Base-by-base conservation (phyloP, 257 asterid genomes). In the Solanum bulbocastanum region DNA sequence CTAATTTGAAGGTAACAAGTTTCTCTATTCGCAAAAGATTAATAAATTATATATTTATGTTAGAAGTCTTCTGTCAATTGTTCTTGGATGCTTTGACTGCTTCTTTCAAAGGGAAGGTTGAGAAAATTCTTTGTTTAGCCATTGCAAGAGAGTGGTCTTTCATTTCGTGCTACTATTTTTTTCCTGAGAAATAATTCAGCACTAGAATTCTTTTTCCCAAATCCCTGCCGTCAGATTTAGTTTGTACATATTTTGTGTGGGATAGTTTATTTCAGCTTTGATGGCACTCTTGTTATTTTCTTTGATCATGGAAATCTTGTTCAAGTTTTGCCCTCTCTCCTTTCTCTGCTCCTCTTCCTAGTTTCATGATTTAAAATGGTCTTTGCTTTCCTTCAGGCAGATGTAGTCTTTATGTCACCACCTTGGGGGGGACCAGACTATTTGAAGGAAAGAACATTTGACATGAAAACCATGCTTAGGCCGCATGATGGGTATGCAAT, bases 351-450 rank as follows among this genome's bases (percentile, higher is more conserved):
- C 52, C 40, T 35, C 65, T 25, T 15, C 37, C 65, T 79, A 44
- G 40, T 76, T 30, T 62, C 12, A 58, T 5, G 36, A 75, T 60
- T 84, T 62, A 49, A 72, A 79, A 33, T 42, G 14, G 71, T 87
- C 32, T 60, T 76, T 71, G 7, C 30, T 86, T 72, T 84, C 58
- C 69, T 93, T 89, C 94, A 96, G 99, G 99, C 96, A 49, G 92
- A 96, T 83, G 88, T 92, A 0, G 98, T 96, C 30, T 96, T 94
- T 86, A 90, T 96, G 95, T 97, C 99, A 74, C 99, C 99, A 23
- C 99, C 99, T 16, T 97, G 99, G 98, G 99, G 99, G 49, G 99
- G 99, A 87, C 99, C 99, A 62, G 95, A 91, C 89, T 97, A 97
- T 90, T 75, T 93, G 84, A 96, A 93, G 92, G 96, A 91, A 72